Evolutionary conservation across 2,329 filamentous ascomycete species (phyloP), one percentile per base, ranked within the genome.

Genomic region (Trichoderma koningii): DNA sequence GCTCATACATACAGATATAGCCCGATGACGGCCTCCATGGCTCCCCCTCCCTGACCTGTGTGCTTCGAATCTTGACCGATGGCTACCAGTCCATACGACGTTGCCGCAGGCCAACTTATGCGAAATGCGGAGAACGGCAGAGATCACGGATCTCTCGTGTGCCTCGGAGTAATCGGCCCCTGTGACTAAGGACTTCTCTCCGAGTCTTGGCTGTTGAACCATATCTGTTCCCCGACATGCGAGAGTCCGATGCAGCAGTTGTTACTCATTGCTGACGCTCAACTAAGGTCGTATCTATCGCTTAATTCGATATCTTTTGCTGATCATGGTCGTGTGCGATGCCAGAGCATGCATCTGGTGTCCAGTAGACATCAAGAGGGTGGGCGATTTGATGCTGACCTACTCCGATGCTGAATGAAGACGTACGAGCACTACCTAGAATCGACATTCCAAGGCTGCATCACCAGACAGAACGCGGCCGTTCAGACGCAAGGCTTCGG

Each of bases 21-120:
- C 52, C 61, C 61, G 61, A 64, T 64, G 52, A 55, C 61, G 61
- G 61, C 51, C 51, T 55, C 34, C 26, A 34, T 42, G 41, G 50
- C 12, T n/a, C 60, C 21, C 28, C 26, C 17, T 38, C 42, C 38
- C 42, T 44, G 28, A 34, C n/a, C 60, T 28, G 10, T 38, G 34
- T 14, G 48, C 60, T 38, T 53, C 42, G 38, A 63, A 21, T 47
- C 17, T 23, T 15, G 60, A 23, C 23, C 23, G 26, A 47, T 47
- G 60, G 60, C 26, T 42, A 28, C 45, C 45, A 60, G 42, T 30
- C 17, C 42, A 19, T 41, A 55, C 50, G 50, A 45, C 30, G 19
- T 28, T 28, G 48, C 42, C 47, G 47, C 34, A 14, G 41, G 34
- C 17, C 10, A 34, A 34, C 30, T 1, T 42, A 63, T 38, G 48